Evolutionary conservation across 2,329 filamentous ascomycete species (phyloP).

Genomic region (Aspergillus intermedius): DNA sequence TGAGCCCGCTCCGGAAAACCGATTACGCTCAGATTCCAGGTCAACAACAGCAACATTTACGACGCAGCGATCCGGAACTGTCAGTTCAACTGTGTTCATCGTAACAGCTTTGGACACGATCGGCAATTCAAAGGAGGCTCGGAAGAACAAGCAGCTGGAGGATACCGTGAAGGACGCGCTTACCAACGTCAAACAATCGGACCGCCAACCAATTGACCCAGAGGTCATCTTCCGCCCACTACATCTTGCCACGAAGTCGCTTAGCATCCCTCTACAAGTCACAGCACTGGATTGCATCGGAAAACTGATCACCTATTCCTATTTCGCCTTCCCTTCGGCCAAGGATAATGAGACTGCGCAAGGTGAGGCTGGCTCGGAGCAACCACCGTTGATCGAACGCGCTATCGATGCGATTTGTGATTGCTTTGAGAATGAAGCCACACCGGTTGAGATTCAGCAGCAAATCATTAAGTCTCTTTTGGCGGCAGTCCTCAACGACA

Average conservation of each 20-base stretch:
- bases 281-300: constrained; percentile 95
- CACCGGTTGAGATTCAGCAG: constrained; percentile 83
- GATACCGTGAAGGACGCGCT: constrained; percentile 77
- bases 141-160: constrained; percentile 74
- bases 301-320: constrained; percentile 97
- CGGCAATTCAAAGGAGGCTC: constrained; percentile 81
- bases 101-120: constrained; percentile 90
- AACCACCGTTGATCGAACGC: constrained; percentile 80
- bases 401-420: constrained; percentile 99
- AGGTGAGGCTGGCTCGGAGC: constrained; percentile 24
- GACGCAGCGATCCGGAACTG: constrained; percentile 54
- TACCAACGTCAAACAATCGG: constrained; percentile 76
- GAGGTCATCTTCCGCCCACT: constrained; percentile 88
- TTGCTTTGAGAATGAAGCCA: constrained; percentile 95
- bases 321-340: constrained; percentile 70
- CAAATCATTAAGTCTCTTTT: constrained; percentile 97
- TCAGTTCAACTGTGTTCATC: constrained; percentile 95
- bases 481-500: constrained; percentile 94
- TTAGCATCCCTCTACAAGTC: constrained; percentile 78
- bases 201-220: constrained; percentile 75
- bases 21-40: constrained; percentile 54
- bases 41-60: constrained; percentile 51
- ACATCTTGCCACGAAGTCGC: constrained; percentile 79
- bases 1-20: constrained; percentile 21
- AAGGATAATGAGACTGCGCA: constrained; percentile 18